phyloP scores from a whole-genome alignment of 2,329 filamentous ascomycete species.

The Byssoonygena ceratinophila region DNA sequence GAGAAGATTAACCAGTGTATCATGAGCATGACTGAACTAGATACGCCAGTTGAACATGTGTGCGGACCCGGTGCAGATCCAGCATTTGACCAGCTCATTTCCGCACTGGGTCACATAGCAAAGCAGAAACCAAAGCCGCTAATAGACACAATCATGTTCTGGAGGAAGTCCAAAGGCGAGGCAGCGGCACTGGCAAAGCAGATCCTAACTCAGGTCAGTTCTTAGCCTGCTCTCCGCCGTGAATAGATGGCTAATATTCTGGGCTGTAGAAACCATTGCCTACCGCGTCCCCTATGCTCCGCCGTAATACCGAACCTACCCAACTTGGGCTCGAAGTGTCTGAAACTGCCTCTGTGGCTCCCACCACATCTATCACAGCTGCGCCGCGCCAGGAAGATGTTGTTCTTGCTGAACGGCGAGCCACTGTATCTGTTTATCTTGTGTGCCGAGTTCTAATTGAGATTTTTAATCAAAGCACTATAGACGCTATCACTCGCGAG shows the following conservation, averaged over 20 bases:
- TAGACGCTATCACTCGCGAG: conserved; percentile 71
- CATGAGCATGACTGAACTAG: conserved; percentile 63
- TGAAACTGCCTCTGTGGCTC: conserved; percentile 23
- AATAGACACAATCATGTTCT: conserved; percentile 96
- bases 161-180: conserved; percentile 93
- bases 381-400: conserved; percentile 56
- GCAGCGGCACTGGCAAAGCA: conserved; percentile 59
- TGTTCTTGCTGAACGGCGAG: conserved; percentile 72
- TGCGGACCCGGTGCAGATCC: conserved; percentile 83
- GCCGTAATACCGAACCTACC: conserved; percentile 64
- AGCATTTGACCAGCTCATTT: conserved; percentile 86
- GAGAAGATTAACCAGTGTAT: conserved; percentile 88
- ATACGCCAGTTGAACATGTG: conserved; percentile 75
- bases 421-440: conserved; percentile 90
- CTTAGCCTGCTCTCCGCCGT: not conserved
- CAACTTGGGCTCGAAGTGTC: conserved; percentile 36
- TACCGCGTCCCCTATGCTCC: conserved; percentile 42
- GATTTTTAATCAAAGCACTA: conserved; percentile 79
- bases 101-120: conserved; percentile 85
- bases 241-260: conserved; percentile 2
- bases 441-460: conserved; percentile 88
- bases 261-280: conserved; percentile 25
- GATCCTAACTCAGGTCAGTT: conserved; percentile 25
- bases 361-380: conserved; percentile 30
- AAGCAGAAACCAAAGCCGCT: conserved; percentile 87